Percentiles rank a stretch among this genome's conserved stretches.
These are phyloP conservation scores for Xerocomellus intermedius DNA, from an alignment of 768 basidiomycete species.

Conservation along the genomic window DNA sequence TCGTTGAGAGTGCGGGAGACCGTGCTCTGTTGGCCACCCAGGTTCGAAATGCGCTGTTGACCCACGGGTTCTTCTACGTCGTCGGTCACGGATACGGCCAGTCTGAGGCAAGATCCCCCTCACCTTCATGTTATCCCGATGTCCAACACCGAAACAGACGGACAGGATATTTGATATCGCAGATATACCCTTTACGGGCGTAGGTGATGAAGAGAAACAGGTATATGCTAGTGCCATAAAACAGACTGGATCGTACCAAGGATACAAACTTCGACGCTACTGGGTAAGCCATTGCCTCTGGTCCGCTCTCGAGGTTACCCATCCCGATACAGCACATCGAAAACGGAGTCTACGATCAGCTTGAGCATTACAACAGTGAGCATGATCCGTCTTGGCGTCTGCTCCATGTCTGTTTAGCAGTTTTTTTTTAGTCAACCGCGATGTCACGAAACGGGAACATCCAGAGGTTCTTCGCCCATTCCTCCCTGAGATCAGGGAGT, in stretches of 20 bases:
- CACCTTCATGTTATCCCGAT: constrained; percentile 11
- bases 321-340: constrained; percentile 49
- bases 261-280: constrained; percentile 51
- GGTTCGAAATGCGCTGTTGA: constrained; percentile 46
- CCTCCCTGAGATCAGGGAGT: constrained; percentile 50
- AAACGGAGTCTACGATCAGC: constrained; percentile 59
- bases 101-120: constrained; percentile 30
- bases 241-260: constrained; percentile 47
- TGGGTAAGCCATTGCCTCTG: constrained; percentile 36
- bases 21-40: constrained; percentile 38
- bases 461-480: constrained; percentile 50
- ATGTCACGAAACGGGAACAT: constrained; percentile 46
- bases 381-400: neutral
- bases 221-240: constrained; percentile 41
- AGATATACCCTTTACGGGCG: constrained; percentile 42
- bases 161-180: constrained; percentile 50
- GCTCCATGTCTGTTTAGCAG: neutral
- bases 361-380: constrained; percentile 64
- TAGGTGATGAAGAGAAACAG: constrained; percentile 43
- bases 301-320: neutral
- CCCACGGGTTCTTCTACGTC: constrained; percentile 43
- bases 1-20: constrained; percentile 37
- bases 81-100: constrained; percentile 39
- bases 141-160: constrained; percentile 38
- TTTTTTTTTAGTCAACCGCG: constrained; percentile 45